Evolutionary conservation across 306 rosid genomes (phyloP).

Genomic region (Citrullus mucosospermus): DNA sequence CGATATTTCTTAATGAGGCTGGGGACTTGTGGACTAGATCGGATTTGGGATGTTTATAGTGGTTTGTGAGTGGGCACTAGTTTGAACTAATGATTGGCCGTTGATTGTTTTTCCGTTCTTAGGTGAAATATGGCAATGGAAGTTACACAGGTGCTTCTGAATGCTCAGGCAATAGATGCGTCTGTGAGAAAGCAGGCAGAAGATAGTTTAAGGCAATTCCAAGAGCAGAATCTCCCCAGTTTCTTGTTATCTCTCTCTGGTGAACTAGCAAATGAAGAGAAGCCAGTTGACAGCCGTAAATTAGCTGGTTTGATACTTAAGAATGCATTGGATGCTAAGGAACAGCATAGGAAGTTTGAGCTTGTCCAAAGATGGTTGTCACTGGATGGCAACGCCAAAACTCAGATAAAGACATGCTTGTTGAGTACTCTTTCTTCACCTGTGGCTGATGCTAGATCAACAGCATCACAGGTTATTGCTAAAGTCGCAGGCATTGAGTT

Average conservation of each 20-base stretch:
- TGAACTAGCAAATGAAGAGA: conserved; percentile 79
- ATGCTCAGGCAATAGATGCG: conserved; percentile 85
- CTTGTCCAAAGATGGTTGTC: conserved; percentile 76
- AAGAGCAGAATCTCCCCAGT: conserved; percentile 80
- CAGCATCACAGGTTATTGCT: conserved; percentile 85
- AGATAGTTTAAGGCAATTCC: conserved; percentile 69
- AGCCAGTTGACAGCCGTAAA: conserved; percentile 77
- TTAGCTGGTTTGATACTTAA: conserved; percentile 79
- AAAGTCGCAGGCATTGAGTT: conserved; percentile 86
- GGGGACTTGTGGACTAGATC: not conserved
- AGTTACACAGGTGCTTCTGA: conserved; percentile 74
- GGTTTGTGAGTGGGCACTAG: not conserved
- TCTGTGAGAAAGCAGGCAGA: conserved; percentile 70
- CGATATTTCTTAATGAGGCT: not conserved
- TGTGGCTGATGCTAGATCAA: conserved; percentile 69
- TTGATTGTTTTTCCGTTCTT: not conserved
- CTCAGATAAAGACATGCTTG: conserved; percentile 66
- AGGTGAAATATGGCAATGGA: conserved; percentile 60
- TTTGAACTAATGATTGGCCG: not conserved
- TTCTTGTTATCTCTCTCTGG: conserved; percentile 82
- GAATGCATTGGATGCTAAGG: conserved; percentile 93
- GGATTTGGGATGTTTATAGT: not conserved
- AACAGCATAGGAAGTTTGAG: conserved; percentile 73
- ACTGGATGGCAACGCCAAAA: conserved; percentile 43
- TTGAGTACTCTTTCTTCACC: conserved; percentile 64